Evolutionary conservation across 306 rosid genomes (phyloP), one percentile per base, ranked within the genome.

Genomic region (Prunus davidiana): DNA sequence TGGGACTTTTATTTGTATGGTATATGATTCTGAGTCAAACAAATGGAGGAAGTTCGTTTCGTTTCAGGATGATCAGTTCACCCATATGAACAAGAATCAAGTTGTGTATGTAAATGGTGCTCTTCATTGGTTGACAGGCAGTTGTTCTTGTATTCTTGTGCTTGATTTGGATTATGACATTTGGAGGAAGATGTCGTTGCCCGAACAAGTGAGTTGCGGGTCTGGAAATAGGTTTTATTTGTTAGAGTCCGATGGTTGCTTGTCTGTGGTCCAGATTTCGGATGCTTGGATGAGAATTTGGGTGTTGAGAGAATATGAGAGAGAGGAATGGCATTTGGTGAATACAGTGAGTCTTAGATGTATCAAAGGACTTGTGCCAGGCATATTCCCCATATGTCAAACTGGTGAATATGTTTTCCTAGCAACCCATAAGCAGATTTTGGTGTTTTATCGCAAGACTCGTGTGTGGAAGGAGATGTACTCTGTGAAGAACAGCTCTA

Each of bases 381-480:
- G 96, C 47, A 85, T 93, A 74, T 90, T 90, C 63, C 98, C 94
- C 1, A 93, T 93, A 67, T 84, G 91, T 76, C 96, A 89, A 73
- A 87, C 88, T 0, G 61, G 80, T 16, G 91, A 86, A 56, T 86
- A 80, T 77, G 82, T 93, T 75, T 82, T 89, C 67, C 69, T 93
- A 74, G 97, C 96, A 27, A 86, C 93, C 55, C 91, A 90, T 79
- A 93, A 89, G 89, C 97, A 90, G 83, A 87, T 93, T 67, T 76
- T 93, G 87, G 89, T 89, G 71, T 90, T 89, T 87, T 85, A 87
- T 58, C 88, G 91, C 73, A 87, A 66, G 82, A 90, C 71, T 50
- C 85, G 81, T 66, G 86, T 90, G 70, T 92, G 96, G 97, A 92
- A 90, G 82, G 96, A 88, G 87, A 92, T 92, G 97, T 92, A 87